Base-by-base conservation (phyloP, 148 eudicot genomes). In the Simmondsia chinensis region DNA sequence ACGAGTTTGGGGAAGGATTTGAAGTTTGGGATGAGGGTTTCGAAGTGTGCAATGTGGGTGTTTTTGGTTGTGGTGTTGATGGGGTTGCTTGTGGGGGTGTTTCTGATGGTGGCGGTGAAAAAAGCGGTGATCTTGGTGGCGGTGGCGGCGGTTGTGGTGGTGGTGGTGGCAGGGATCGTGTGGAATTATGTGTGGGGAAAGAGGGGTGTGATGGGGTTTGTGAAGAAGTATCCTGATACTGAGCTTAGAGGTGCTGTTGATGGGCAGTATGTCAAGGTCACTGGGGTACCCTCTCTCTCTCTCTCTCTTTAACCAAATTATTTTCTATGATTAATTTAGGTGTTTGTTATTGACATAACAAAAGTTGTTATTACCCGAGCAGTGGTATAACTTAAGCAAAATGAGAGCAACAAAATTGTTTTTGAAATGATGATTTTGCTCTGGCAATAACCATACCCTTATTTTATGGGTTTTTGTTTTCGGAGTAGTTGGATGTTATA, bases 241-340 rank as follows among this genome's bases (percentile, higher is more conserved):
- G 95, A 78, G 72, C 85, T 89, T 27, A 71, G 97, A 49, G 93
- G 77, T 33, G 95, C 97, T 47, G 52, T 69, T 42, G 93, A 89
- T 72, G 97, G 95, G 1, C 95, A 89, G 65, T 84, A 66, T 54
- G 95, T 89, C 66, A 89, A 89, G 72, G 84, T 89, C 49, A 84
- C 97, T 10, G 97, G 97, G 97, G 97, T 88, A 88, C 72, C 37
- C 50, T 48, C 14, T 1, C 7, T 6, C 12, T 34, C 29, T 25
- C 15, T 20, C n/a, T 3, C 13, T 23, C 37, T 16, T 5, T 9
- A 9, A 7, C 5, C 18, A 9, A 34, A 34, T 35, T 33, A 17
- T 15, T 8, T 22, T 8, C 32, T 52, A 6, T 10, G 0, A 5
- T 26, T 38, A 13, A 2, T 20, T 11, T 2, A 13, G 23, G 2